Evolutionary conservation across 2,329 filamentous ascomycete species (phyloP).

Genomic region (Ambrosiella beaveri): DNA sequence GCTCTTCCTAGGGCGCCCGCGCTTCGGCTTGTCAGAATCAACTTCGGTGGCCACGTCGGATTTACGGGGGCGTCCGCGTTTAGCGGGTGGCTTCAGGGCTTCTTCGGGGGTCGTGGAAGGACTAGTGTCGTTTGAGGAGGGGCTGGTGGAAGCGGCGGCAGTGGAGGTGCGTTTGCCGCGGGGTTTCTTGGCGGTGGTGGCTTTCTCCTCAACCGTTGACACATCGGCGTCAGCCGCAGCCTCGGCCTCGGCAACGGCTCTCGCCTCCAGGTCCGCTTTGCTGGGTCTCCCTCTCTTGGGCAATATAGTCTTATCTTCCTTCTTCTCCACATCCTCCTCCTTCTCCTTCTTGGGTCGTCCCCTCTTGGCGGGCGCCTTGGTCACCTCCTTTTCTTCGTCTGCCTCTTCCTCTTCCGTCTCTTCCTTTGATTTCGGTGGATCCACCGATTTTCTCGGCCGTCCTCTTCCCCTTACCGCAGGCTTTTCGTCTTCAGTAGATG

Average conservation of each 20-base stretch:
- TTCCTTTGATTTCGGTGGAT: neutral
- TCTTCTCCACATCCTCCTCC: neutral
- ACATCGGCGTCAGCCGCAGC: neutral
- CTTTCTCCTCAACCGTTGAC: neutral
- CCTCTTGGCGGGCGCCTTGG: neutral
- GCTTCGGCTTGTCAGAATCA: neutral
- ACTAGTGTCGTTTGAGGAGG: neutral
- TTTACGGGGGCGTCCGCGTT: constrained; percentile 1
- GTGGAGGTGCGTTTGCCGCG: neutral
- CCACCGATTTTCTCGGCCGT: constrained; percentile 16
- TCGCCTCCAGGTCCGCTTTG: neutral
- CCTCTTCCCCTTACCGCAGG: constrained; percentile 4
- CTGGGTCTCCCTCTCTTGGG: neutral
- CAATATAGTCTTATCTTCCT: neutral
- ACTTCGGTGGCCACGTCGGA: neutral
- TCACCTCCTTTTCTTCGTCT: constrained; percentile 10
- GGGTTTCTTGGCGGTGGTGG: neutral
- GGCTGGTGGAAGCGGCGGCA: neutral
- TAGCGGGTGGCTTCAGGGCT: neutral
- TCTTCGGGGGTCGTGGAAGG: neutral
- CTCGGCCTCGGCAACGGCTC: neutral
- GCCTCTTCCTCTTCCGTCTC: constrained; percentile 3
- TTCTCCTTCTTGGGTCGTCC: neutral
- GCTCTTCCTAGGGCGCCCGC: constrained; percentile 9
- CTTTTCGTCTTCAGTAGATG: neutral